These are phyloP conservation scores for Neurospora sp. DNA, from an alignment of 495 filamentous ascomycete genomes.

Conservation along the genomic window DNA sequence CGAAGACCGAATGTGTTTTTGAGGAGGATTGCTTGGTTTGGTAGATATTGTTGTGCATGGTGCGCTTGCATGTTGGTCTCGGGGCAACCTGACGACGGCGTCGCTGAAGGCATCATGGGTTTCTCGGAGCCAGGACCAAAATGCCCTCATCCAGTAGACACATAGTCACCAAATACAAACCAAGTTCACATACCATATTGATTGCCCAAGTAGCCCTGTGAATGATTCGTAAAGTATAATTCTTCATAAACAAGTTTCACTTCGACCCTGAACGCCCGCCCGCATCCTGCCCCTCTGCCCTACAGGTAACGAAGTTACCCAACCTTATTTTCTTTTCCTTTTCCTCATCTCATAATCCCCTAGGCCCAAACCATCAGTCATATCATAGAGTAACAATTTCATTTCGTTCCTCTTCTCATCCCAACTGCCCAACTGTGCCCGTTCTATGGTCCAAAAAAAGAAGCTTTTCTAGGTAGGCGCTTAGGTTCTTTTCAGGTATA, in stretches of 20 bases:
- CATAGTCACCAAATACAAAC: neutral
- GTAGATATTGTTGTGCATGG: neutral
- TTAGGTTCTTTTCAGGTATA: neutral
- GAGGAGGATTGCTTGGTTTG: neutral
- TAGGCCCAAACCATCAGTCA: neutral
- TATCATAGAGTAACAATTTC: neutral
- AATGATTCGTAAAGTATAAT: neutral
- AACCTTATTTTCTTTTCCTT: neutral
- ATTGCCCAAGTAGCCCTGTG: neutral
- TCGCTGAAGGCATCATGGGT: neutral
- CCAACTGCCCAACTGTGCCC: neutral
- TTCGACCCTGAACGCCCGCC: neutral
- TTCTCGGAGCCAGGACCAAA: neutral
- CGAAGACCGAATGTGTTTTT: neutral
- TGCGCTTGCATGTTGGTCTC: neutral
- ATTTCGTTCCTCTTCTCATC: neutral
- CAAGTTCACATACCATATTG: neutral
- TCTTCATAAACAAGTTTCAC: neutral
- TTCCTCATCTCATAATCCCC: neutral
- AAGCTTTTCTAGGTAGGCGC: neutral
- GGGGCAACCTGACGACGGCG: neutral
- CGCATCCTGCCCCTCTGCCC: neutral
- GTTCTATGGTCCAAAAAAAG: neutral
- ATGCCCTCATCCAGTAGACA: neutral
- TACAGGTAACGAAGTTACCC: neutral